These are phyloP conservation scores for Cytospora piceicola DNA, from an alignment of 2,329 filamentous ascomycete species.

Conservation along the genomic window DNA sequence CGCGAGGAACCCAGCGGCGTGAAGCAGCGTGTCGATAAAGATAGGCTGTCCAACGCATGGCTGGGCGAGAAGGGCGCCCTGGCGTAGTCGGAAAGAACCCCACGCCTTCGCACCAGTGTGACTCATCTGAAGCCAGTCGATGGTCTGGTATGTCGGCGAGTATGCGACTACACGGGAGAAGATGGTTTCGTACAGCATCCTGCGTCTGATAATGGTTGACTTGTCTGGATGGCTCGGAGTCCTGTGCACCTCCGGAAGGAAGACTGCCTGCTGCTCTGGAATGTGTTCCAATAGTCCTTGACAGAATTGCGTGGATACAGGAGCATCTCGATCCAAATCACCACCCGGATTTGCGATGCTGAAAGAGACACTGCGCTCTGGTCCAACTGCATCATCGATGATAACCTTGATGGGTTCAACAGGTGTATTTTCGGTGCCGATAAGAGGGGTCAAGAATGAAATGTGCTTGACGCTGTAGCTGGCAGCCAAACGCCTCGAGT, in stretches of 20 bases:
- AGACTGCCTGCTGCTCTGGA: neutral
- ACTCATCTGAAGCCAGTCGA: neutral
- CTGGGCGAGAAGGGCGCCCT: too few species aligned
- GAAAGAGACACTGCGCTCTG: too few species aligned
- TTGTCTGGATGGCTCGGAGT: too few species aligned
- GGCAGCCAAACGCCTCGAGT: neutral
- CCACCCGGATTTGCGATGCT: too few species aligned
- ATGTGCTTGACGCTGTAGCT: neutral
- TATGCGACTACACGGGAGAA: slow-evolving; percentile 4
- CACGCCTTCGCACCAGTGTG: neutral
- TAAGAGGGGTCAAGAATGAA: neutral
- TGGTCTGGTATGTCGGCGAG: neutral
- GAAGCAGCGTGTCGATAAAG: slow-evolving; percentile 5
- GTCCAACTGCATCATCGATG: neutral
- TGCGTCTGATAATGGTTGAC: too few species aligned
- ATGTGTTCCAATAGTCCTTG: too few species aligned
- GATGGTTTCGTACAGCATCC: slow-evolving; percentile 6
- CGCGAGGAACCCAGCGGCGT: slow-evolving; percentile 4
- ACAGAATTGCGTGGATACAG: too few species aligned
- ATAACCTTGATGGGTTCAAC: neutral
- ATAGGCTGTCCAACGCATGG: neutral
- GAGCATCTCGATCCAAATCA: too few species aligned
- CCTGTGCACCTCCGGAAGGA: too few species aligned
- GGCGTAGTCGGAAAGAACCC: neutral
- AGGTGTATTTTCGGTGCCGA: neutral